These are phyloP conservation scores for Colletotrichum eremochloae DNA, from an alignment of 2,329 filamentous ascomycete genomes.

Conservation along the genomic window DNA sequence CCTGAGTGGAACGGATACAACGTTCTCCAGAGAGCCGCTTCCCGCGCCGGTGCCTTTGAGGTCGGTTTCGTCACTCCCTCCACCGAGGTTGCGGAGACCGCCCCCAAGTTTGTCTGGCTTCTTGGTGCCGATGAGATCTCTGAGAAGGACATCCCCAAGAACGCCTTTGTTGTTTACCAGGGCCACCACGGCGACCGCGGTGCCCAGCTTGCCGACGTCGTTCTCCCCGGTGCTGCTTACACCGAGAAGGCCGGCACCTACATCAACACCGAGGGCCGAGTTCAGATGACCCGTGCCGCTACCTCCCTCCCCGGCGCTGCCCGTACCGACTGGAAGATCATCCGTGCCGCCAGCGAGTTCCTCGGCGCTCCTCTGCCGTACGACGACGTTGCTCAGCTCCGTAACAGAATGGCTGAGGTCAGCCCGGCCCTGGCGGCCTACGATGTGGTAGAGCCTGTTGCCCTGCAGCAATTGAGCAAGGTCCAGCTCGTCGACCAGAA, in stretches of 20 bases:
- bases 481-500: conserved; percentile 97
- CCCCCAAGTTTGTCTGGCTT: conserved; percentile 96
- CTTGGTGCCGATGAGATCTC: conserved; percentile 94
- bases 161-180: conserved; percentile 97
- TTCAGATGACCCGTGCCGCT: conserved; percentile 92
- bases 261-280: conserved; percentile 96
- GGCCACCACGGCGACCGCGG: conserved; percentile 97
- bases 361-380: conserved; percentile 89
- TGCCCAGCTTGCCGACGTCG: conserved; percentile 91
- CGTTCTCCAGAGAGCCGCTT: conserved; percentile 92
- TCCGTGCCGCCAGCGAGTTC: conserved; percentile 93
- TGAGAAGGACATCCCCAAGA: conserved; percentile 89
- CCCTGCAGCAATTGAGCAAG: conserved; percentile 83
- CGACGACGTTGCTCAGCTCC: conserved; percentile 88
- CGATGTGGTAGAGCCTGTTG: conserved; percentile 88
- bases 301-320: conserved; percentile 90
- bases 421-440: conserved; percentile 91
- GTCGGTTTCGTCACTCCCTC: conserved; percentile 94
- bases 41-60: conserved; percentile 93
- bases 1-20: conserved; percentile 98
- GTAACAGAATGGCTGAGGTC: conserved; percentile 96
- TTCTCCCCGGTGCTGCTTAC: conserved; percentile 94
- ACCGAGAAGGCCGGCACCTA: conserved; percentile 97
- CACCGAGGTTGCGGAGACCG: conserved; percentile 82
- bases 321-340: conserved; percentile 98